Conservation (phyloP, 768 basidiomycete species). For the Fomitopsis pulvina region DNA sequence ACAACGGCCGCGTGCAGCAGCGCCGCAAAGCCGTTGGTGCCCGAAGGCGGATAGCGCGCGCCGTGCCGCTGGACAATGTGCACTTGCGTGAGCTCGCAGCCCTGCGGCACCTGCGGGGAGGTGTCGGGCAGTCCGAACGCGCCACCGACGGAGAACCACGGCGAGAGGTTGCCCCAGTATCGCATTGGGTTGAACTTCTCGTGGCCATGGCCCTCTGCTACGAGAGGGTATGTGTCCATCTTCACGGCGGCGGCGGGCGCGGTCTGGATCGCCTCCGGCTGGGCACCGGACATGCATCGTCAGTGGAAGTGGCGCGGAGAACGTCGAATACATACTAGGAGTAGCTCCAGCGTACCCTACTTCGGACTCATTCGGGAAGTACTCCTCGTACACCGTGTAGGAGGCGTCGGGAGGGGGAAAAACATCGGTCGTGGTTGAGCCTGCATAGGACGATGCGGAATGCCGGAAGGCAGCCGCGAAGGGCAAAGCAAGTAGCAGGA, state of each 20-base stretch:
- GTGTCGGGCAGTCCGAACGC: slow-evolving; percentile 42
- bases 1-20: slow-evolving; percentile 17
- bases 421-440: slow-evolving; percentile 32
- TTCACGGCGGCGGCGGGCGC: slow-evolving; percentile 34
- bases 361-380: slow-evolving; percentile 35
- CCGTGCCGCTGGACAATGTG: slow-evolving; percentile 36
- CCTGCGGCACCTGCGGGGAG: slow-evolving; percentile 38
- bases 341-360: slow-evolving; percentile 45
- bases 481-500: slow-evolving; percentile 4
- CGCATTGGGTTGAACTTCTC: slow-evolving; percentile 36
- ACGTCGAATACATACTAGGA: slow-evolving; percentile 29
- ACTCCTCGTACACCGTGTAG: slow-evolving; percentile 23
- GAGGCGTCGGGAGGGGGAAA: slow-evolving; percentile 38
- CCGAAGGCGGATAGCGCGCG: slow-evolving; percentile 35
- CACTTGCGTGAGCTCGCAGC: slow-evolving; percentile 41
- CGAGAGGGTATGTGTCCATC: slow-evolving; percentile 34
- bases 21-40: slow-evolving; percentile 21
- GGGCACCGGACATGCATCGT: slow-evolving; percentile 16
- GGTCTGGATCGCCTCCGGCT: slow-evolving; percentile 19
- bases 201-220: slow-evolving; percentile 19
- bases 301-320: background rate
- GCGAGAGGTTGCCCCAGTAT: slow-evolving; percentile 43
- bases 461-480: background rate
- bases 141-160: slow-evolving; percentile 41
- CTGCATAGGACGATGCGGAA: slow-evolving; percentile 35